Conservation (phyloP, 768 basidiomycete genomes). For the Coprinellus aureogranulatus region DNA sequence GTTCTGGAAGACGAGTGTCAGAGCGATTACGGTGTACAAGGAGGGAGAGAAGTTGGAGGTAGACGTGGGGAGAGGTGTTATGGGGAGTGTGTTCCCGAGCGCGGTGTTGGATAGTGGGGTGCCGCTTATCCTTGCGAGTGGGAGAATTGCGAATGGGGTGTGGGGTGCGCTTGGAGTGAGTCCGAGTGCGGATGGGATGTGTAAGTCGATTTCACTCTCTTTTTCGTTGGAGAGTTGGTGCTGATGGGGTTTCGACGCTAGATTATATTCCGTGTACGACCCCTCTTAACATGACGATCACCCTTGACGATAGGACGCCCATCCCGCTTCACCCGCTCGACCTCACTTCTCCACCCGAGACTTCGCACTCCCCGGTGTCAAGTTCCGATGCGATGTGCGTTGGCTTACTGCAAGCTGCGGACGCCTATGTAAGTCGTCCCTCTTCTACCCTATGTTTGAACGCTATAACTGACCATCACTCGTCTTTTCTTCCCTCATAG, state of each 20-base stretch:
- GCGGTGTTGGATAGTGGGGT: slow-evolving; percentile 76
- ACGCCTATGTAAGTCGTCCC: slow-evolving; percentile 23
- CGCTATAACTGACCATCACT: too few relatives aligned
- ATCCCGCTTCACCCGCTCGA: slow-evolving; percentile 76
- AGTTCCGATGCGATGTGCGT: slow-evolving; percentile 45
- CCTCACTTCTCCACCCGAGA: slow-evolving; percentile 49
- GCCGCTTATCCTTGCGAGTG: slow-evolving; percentile 62
- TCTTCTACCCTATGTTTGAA: not conserved
- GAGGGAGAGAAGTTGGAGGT: slow-evolving; percentile 41
- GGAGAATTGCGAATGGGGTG: slow-evolving; percentile 64
- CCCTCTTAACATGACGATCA: slow-evolving; percentile 68
- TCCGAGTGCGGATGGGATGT: slow-evolving; percentile 59
- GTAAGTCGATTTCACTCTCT: slow-evolving; percentile 40
- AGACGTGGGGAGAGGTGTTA: slow-evolving; percentile 36
- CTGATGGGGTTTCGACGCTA: too few relatives aligned
- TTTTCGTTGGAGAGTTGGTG: too few relatives aligned
- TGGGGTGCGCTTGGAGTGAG: slow-evolving; percentile 70
- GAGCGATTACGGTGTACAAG: slow-evolving; percentile 61
- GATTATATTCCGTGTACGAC: slow-evolving; percentile 74
- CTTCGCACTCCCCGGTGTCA: slow-evolving; percentile 19
- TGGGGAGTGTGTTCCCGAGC: slow-evolving; percentile 47
- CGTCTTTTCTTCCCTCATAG: too few relatives aligned
- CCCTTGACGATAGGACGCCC: slow-evolving; percentile 54
- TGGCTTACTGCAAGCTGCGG: slow-evolving; percentile 63
- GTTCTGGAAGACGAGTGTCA: slow-evolving; percentile 64